A percentile compares a stretch with the other conserved stretches of the same genome.
These are phyloP conservation scores for Leucoagaricus sp. DNA, from an alignment of 1,284 basidiomycete genomes.

Conservation along the genomic window DNA sequence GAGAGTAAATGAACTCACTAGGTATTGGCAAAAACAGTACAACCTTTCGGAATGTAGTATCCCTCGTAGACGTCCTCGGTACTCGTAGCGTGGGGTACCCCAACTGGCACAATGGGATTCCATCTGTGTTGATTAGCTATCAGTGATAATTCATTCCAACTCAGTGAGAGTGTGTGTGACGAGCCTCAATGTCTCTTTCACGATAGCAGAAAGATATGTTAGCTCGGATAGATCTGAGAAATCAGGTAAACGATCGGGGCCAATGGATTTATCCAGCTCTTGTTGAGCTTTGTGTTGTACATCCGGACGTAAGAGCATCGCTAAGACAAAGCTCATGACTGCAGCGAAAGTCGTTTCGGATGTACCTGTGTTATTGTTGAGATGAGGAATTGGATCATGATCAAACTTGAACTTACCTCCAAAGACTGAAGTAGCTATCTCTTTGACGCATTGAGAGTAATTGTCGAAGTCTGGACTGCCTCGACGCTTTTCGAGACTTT, in stretches of 20 bases:
- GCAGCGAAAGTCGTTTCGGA: slow-evolving; percentile 8
- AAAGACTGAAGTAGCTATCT: background rate
- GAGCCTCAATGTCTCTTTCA: slow-evolving; percentile 19
- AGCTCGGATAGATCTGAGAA: slow-evolving; percentile 14
- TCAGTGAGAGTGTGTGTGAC: background rate
- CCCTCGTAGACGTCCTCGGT: slow-evolving; percentile 13
- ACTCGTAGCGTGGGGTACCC: slow-evolving; percentile 1
- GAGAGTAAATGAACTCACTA: slow-evolving; percentile 1
- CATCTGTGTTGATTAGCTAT: background rate
- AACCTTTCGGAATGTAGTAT: too few species aligned
- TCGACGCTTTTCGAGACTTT: background rate
- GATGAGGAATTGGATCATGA: background rate
- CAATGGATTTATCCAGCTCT: slow-evolving; percentile 17
- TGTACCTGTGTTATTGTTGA: background rate
- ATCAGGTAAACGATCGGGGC: slow-evolving; percentile 15
- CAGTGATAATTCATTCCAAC: background rate
- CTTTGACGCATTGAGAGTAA: background rate
- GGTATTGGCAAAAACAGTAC: slow-evolving; percentile 7
- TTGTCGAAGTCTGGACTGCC: background rate
- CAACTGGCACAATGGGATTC: slow-evolving; percentile 3
- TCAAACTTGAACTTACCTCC: slow-evolving; percentile 4
- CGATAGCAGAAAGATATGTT: slow-evolving; percentile 18
- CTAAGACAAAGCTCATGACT: slow-evolving; percentile 14
- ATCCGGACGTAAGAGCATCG: slow-evolving; percentile 17
- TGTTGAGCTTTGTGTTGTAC: slow-evolving; percentile 17